These are phyloP conservation scores for Fusarium guadeloupense DNA, from an alignment of 2,329 filamentous ascomycete species.

Conservation along the genomic window DNA sequence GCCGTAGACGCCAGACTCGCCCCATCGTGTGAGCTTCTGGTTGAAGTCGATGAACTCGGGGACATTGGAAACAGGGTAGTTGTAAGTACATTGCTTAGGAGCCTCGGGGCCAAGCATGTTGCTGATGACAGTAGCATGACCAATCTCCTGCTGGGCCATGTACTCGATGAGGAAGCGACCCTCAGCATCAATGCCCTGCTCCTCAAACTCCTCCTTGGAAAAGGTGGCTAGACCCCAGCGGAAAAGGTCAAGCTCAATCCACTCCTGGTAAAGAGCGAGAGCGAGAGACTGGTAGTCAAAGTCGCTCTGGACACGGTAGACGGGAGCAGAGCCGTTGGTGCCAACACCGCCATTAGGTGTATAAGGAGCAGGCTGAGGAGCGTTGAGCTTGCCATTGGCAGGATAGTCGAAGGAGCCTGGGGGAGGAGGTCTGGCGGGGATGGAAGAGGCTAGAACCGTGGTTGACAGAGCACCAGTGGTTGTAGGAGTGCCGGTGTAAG, in stretches of 20 bases:
- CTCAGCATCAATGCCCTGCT: slow-evolving; percentile 72
- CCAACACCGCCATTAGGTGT: slow-evolving; percentile 77
- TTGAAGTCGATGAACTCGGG: slow-evolving; percentile 84
- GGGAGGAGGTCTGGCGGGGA: slow-evolving; percentile 66
- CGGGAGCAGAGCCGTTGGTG: slow-evolving; percentile 78
- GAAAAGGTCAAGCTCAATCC: slow-evolving; percentile 86
- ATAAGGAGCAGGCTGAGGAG: slow-evolving; percentile 76
- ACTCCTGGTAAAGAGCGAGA: slow-evolving; percentile 82
- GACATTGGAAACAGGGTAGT: slow-evolving; percentile 80
- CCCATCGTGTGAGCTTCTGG: slow-evolving; percentile 84
- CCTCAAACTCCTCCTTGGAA: slow-evolving; percentile 73
- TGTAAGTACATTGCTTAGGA: slow-evolving; percentile 80
- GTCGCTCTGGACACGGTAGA: slow-evolving; percentile 81
- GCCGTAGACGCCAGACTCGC: slow-evolving; percentile 82
- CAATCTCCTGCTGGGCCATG: slow-evolving; percentile 81
- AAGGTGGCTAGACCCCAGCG: slow-evolving; percentile 77
- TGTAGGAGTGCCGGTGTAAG: slow-evolving; percentile 71
- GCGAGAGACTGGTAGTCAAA: slow-evolving; percentile 84
- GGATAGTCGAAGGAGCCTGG: slow-evolving; percentile 75
- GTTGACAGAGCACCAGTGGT: slow-evolving; percentile 75
- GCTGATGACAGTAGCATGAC: slow-evolving; percentile 78
- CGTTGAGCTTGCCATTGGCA: slow-evolving; percentile 73
- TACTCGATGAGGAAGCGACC: slow-evolving; percentile 77
- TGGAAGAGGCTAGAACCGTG: slow-evolving; percentile 63
- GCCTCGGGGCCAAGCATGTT: slow-evolving; percentile 79